Evolutionary conservation across 257 asterid genomes (phyloP).

Genomic region (Rehmannia glutinosa): DNA sequence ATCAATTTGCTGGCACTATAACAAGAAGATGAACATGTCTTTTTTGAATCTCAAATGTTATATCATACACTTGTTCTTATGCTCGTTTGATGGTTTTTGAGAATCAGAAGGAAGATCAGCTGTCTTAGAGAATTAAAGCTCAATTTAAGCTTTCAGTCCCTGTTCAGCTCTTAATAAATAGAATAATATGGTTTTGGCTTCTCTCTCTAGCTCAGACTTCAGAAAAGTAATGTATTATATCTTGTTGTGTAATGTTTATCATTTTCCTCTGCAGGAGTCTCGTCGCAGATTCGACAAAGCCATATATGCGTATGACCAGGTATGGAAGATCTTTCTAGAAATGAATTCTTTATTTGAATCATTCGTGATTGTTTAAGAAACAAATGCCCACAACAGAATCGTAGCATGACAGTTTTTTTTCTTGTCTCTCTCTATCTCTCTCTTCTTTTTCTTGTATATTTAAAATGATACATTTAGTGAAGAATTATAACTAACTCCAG

Average conservation of each 20-base stretch:
- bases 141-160: not conserved
- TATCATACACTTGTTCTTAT: too few relatives aligned
- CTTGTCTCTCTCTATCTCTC: too few relatives aligned
- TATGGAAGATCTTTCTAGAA: conserved; percentile 24
- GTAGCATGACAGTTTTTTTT: too few relatives aligned
- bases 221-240: conserved; percentile 2
- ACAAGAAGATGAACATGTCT: too few relatives aligned
- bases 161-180: not conserved
- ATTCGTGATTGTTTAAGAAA: conserved; percentile 8
- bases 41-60: too few relatives aligned
- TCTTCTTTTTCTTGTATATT: too few relatives aligned
- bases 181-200: conserved; percentile 10
- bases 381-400: not conserved
- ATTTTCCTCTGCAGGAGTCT: conserved; percentile 65
- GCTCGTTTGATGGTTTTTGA: too few relatives aligned
- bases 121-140: too few relatives aligned
- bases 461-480: too few relatives aligned
- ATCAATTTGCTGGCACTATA: too few relatives aligned
- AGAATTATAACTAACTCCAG: too few relatives aligned
- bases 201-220: conserved; percentile 12
- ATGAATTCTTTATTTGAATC: not conserved
- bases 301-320: conserved; percentile 79
- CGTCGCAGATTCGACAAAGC: conserved; percentile 95
- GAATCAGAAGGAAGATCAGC: too few relatives aligned
- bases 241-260: conserved; percentile 22